A percentile compares a stretch with the other conserved stretches of the same genome.
Evolutionary conservation across 345 rosid species (phyloP).

Genomic region (Bruguiera parviflora): DNA sequence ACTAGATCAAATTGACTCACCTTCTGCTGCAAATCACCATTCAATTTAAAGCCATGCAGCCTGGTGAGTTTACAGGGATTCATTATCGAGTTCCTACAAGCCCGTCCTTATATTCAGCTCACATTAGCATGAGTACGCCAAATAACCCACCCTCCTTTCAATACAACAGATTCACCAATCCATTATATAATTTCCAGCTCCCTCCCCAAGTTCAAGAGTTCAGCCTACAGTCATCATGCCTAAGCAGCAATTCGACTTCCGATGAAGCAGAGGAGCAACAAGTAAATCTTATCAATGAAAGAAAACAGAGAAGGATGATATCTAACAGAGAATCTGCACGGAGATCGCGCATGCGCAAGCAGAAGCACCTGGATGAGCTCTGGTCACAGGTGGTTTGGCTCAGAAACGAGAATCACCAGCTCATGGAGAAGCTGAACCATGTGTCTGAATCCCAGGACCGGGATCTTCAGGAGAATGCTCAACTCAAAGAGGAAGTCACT

Average conservation of each 20-base stretch:
- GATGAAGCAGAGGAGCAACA: constrained; percentile 79
- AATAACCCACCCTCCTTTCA: constrained; percentile 31
- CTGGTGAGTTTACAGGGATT: constrained; percentile 49
- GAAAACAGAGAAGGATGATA: constrained; percentile 91
- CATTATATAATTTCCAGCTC: constrained; percentile 30
- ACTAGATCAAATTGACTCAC: neutral
- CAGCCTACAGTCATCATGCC: constrained; percentile 40
- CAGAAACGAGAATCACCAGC: constrained; percentile 77
- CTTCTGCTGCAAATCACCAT: neutral
- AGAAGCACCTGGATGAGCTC: constrained; percentile 92
- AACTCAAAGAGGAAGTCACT: constrained; percentile 64
- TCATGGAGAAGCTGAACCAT: constrained; percentile 67
- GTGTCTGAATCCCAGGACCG: constrained; percentile 54
- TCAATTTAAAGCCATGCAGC: constrained; percentile 42
- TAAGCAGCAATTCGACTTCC: constrained; percentile 69
- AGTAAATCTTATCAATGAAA: constrained; percentile 58
- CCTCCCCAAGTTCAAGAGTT: constrained; percentile 33
- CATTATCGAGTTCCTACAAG: constrained; percentile 37
- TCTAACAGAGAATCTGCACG: constrained; percentile 95
- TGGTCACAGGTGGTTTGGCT: constrained; percentile 87
- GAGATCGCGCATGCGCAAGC: constrained; percentile 92
- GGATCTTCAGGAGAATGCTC: constrained; percentile 57
- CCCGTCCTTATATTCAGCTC: constrained; percentile 41
- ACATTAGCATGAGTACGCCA: neutral
- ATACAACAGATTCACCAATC: constrained; percentile 31